Evolutionary conservation across 352 stramenopile genomes (phyloP).

Genomic region (Pythium volutum): DNA sequence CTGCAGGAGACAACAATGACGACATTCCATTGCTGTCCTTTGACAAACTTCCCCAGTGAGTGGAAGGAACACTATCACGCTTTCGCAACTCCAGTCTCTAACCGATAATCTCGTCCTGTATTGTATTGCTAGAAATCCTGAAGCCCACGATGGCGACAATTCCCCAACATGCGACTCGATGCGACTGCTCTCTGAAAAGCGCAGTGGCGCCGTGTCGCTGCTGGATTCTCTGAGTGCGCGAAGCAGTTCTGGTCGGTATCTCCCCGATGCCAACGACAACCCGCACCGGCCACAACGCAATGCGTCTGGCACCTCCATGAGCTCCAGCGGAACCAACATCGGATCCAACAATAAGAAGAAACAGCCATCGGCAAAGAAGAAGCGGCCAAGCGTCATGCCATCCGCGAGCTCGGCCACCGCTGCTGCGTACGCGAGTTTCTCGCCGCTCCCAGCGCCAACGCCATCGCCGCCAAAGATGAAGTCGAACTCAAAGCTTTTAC

Average conservation of each 20-base stretch:
- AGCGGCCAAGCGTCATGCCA: slow-evolving; percentile 22
- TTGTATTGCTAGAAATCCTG: slow-evolving; percentile 24
- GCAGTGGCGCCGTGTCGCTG: slow-evolving; percentile 14
- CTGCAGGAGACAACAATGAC: slow-evolving; percentile 38
- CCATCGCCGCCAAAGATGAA: slow-evolving; percentile 32
- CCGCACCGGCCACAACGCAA: too few species aligned
- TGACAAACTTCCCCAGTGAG: slow-evolving; percentile 51
- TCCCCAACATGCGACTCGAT: slow-evolving; percentile 22
- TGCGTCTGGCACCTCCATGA: slow-evolving; percentile 1
- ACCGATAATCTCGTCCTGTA: not conserved
- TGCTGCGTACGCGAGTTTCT: slow-evolving; percentile 7
- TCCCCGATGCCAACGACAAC: slow-evolving; percentile 17
- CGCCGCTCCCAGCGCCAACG: slow-evolving; percentile 1
- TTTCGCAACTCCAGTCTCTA: not conserved
- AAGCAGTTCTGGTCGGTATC: slow-evolving; percentile 35
- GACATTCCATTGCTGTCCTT: slow-evolving; percentile 50
- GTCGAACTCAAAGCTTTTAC: slow-evolving; percentile 35
- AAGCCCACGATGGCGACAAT: slow-evolving; percentile 23
- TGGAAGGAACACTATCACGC: not conserved
- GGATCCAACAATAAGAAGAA: slow-evolving; percentile 30
- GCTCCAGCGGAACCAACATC: not conserved
- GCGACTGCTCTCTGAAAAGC: slow-evolving; percentile 12
- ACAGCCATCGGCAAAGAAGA: slow-evolving; percentile 27
- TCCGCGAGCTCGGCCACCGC: slow-evolving; percentile 9
- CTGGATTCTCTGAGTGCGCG: slow-evolving; percentile 32